phyloP scores from a whole-genome alignment of 225 moss, liverwort and hornwort species.

The Marchantia polymorpha region DNA sequence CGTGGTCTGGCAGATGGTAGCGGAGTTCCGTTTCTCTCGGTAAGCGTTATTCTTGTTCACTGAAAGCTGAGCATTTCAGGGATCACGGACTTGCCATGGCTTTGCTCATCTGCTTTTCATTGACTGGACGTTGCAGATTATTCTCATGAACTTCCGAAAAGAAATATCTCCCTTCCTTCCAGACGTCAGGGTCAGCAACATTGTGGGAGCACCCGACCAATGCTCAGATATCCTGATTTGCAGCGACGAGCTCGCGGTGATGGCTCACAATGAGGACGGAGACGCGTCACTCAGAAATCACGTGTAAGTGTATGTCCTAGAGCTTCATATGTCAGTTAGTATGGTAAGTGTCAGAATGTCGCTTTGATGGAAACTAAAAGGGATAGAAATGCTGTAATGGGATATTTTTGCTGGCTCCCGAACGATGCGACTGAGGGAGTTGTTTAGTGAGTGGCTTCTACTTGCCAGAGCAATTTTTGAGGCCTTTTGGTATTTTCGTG shows the following conservation, averaged over 20 bases:
- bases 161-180: constrained; percentile 73
- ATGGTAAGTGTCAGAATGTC: no score
- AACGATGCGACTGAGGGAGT: no score
- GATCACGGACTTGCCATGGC: no score
- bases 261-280: constrained; percentile 87
- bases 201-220: constrained; percentile 56
- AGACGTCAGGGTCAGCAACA: constrained; percentile 22
- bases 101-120: no score
- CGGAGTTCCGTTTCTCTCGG: constrained; percentile 60
- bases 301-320: constrained; percentile 36
- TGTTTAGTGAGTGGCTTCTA: not conserved
- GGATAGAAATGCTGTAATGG: no score
- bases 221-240: constrained; percentile 76
- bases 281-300: constrained; percentile 55
- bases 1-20: constrained; percentile 76
- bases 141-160: constrained; percentile 61
- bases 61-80: not conserved
- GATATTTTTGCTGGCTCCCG: no score
- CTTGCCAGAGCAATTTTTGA: not conserved
- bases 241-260: constrained; percentile 51
- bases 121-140: constrained; percentile 33
- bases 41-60: constrained; percentile 27
- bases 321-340: no score
- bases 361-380: no score
- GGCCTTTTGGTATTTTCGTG: not conserved